These are phyloP conservation scores for Chlorella sp. DNA, from an alignment of 139 green algal species.

Conservation along the genomic window DNA sequence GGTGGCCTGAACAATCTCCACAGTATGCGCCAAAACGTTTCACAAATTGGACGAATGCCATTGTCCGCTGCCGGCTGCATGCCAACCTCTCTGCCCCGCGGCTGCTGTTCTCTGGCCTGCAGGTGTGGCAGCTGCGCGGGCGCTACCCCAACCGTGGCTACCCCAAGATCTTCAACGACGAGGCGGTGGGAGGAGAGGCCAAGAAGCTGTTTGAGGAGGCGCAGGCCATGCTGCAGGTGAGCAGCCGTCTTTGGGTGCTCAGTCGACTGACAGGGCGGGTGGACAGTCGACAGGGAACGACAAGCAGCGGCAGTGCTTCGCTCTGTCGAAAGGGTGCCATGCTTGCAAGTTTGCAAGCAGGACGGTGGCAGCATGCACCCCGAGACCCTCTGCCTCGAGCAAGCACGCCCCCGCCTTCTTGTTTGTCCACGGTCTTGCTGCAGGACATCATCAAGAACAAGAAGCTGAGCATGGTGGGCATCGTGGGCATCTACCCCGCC, in stretches of 20 bases:
- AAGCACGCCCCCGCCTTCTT: too few relatives aligned
- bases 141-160: conserved; percentile 99
- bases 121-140: conserved; percentile 98
- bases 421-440: conserved; percentile 11
- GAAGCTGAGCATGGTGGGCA: conserved; percentile 80
- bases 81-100: too few relatives aligned
- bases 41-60: too few relatives aligned
- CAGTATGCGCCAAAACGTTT: too few relatives aligned
- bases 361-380: not conserved
- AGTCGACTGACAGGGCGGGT: not conserved
- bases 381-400: not conserved
- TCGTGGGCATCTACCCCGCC: conserved; percentile 93
- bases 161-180: conserved; percentile 99
- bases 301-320: not conserved
- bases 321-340: not conserved
- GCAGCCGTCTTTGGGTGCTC: not conserved
- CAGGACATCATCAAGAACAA: conserved; percentile 90
- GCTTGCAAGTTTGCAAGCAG: not conserved
- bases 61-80: too few relatives aligned
- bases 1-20: too few relatives aligned
- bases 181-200: conserved; percentile 94
- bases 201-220: conserved; percentile 98
- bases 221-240: conserved; percentile 77
- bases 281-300: not conserved
- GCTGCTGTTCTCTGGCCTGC: not conserved